A percentile compares a stretch with the other conserved stretches of the same genome.
Evolutionary conservation across 2,329 filamentous ascomycete genomes (phyloP).

Genomic region (Claviceps digitariae): DNA sequence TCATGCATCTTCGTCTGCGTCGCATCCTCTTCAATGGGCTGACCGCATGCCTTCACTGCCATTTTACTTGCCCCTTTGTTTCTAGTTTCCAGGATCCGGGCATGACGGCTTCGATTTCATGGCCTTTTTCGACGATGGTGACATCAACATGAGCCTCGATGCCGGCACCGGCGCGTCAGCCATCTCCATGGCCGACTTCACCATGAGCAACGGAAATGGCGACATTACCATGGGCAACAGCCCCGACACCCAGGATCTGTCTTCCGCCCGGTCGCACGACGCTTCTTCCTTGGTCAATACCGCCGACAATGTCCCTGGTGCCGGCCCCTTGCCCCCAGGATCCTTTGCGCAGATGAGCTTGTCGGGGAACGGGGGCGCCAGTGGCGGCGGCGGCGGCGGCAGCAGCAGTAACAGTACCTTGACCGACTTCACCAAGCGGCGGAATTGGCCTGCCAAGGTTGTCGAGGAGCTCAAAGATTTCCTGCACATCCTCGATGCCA

Average conservation of each 20-base stretch:
- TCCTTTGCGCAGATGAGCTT: constrained; percentile 21
- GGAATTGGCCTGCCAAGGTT: constrained; percentile 77
- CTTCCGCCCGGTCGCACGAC: constrained; percentile 13
- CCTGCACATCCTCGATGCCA: constrained; percentile 71
- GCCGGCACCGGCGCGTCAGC: constrained; percentile 13
- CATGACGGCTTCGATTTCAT: constrained; percentile 27
- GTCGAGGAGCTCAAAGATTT: constrained; percentile 85
- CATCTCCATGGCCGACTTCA: constrained; percentile 10
- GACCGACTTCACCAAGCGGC: constrained; percentile 46
- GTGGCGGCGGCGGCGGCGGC: neutral
- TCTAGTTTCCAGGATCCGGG: constrained; percentile 9
- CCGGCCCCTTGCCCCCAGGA: constrained; percentile 28
- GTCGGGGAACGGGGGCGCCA: constrained; percentile 12
- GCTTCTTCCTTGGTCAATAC: constrained; percentile 22
- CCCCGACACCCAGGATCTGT: constrained; percentile 15
- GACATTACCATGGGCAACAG: constrained; percentile 7
- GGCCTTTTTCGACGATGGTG: constrained; percentile 28
- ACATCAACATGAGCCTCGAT: constrained; percentile 32
- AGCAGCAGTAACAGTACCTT: constrained; percentile 23
- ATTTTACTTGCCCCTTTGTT: neutral
- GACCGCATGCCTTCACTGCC: neutral
- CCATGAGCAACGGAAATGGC: constrained; percentile 11
- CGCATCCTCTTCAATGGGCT: too few relatives aligned
- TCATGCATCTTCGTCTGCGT: too few relatives aligned
- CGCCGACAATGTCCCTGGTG: constrained; percentile 26